These are phyloP conservation scores for Limtongia smithiae DNA, from an alignment of 805 yeast genomes.

Conservation along the genomic window DNA sequence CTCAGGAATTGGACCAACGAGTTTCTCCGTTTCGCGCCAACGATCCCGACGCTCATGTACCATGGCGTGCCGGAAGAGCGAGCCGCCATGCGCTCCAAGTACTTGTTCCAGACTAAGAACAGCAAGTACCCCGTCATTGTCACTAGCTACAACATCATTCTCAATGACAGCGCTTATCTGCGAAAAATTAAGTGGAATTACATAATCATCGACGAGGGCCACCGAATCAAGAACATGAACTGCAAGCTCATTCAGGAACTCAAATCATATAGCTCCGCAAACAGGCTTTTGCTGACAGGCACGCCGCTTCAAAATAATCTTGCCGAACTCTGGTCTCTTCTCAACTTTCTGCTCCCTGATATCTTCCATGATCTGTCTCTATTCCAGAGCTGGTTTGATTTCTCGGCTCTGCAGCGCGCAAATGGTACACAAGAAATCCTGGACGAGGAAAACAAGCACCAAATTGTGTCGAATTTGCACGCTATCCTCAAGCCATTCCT, in stretches of 20 bases:
- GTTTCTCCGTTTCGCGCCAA: constrained; percentile 68
- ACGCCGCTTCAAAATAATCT: constrained; percentile 93
- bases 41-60: constrained; percentile 58
- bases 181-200: constrained; percentile 66
- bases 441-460: constrained; percentile 54
- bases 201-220: constrained; percentile 93
- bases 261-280: constrained; percentile 56
- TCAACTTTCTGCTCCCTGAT: constrained; percentile 89
- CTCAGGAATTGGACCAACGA: constrained; percentile 82
- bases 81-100: constrained; percentile 40
- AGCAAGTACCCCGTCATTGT: constrained; percentile 51
- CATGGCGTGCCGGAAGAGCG: constrained; percentile 63
- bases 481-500: constrained; percentile 85
- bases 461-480: constrained; percentile 72
- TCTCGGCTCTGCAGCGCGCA: constrained; percentile 42
- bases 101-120: constrained; percentile 31
- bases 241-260: constrained; percentile 70
- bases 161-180: constrained; percentile 59
- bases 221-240: constrained; percentile 79
- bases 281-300: constrained; percentile 84
- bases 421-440: constrained; percentile 50
- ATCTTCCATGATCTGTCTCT: constrained; percentile 85
- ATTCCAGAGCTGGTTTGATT: constrained; percentile 93
- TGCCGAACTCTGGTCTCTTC: constrained; percentile 84
- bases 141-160: constrained; percentile 76